Percentiles rank a stretch among this genome's conserved stretches.
Conservation (phyloP, 345 rosid genomes). For the Eutrema heterophyllum region DNA sequence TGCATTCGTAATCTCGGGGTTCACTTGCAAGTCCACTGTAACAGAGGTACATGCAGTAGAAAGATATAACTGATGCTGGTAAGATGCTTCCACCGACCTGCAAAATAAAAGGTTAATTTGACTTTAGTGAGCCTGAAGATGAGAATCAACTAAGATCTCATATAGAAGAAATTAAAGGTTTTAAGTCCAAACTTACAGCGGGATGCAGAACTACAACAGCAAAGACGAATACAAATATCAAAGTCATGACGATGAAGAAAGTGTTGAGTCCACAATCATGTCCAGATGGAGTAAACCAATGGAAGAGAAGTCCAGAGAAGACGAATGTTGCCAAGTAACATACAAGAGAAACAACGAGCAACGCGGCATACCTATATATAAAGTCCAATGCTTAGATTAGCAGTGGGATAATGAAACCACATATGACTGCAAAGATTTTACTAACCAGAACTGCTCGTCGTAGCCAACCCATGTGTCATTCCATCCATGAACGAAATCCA, state of each 20-base stretch:
- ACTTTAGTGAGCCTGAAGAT: conserved; percentile 1
- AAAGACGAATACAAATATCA: conserved; percentile 63
- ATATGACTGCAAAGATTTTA: not conserved
- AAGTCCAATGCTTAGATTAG: not conserved
- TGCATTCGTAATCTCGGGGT: conserved; percentile 89
- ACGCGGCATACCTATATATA: conserved; percentile 67
- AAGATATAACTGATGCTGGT: conserved; percentile 88
- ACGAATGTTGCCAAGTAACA: conserved; percentile 77
- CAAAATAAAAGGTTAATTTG: conserved; percentile 12
- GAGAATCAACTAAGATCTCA: not conserved
- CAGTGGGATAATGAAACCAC: not conserved
- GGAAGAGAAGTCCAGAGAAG: conserved; percentile 96
- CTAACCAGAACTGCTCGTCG: conserved; percentile 97
- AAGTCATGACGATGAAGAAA: conserved; percentile 69
- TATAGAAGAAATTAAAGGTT: not conserved
- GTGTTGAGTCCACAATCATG: conserved; percentile 96
- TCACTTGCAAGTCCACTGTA: conserved; percentile 97
- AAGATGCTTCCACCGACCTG: conserved; percentile 93
- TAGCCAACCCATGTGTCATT: conserved; percentile 99
- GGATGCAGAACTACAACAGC: conserved; percentile 91
- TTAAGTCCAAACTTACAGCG: conserved; percentile 55
- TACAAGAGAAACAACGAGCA: conserved; percentile 77
- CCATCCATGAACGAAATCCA: conserved; percentile 99
- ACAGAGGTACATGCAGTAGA: conserved; percentile 95
- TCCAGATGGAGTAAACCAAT: conserved; percentile 96